These are phyloP conservation scores for Microbotryomycetes sp. DNA, from an alignment of 1,284 basidiomycete genomes.

Conservation along the genomic window DNA sequence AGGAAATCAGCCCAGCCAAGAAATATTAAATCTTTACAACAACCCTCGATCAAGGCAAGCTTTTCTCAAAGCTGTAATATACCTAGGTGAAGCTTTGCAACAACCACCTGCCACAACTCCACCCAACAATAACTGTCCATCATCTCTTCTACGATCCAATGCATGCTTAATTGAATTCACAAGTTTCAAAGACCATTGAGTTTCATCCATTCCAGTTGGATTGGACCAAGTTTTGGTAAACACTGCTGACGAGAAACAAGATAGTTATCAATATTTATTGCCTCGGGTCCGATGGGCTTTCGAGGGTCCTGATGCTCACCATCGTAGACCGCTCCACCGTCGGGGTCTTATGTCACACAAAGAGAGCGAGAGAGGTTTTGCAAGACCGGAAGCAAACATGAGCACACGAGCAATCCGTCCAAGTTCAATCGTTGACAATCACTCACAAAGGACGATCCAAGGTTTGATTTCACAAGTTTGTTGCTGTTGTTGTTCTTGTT, in stretches of 20 bases:
- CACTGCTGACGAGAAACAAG: conserved; percentile 5
- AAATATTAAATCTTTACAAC: background rate
- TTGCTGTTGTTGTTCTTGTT: background rate
- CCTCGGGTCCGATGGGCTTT: background rate
- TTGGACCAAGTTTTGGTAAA: conserved; percentile 21
- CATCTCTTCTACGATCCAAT: background rate
- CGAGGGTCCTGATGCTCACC: no score
- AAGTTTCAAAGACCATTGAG: conserved; percentile 15
- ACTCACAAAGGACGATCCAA: conserved; percentile 26
- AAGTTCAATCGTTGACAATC: no score
- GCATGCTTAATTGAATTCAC: conserved; percentile 9
- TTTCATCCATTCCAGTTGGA: conserved; percentile 21
- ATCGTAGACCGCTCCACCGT: conserved; percentile 29
- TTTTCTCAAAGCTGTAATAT: conserved; percentile 15
- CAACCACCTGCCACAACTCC: conserved; percentile 28
- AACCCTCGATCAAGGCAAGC: background rate
- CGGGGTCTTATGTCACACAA: conserved; percentile 17
- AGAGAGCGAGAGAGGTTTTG: no score
- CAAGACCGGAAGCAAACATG: no score
- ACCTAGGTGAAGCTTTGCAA: conserved; percentile 26
- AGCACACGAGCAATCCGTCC: no score
- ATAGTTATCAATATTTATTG: background rate
- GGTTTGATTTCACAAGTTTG: conserved; percentile 2
- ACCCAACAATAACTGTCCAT: background rate
- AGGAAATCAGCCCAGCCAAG: no score